Evolutionary conservation across 176 grass and related monocot species (phyloP).

Genomic region (Guadua angustifolia): DNA sequence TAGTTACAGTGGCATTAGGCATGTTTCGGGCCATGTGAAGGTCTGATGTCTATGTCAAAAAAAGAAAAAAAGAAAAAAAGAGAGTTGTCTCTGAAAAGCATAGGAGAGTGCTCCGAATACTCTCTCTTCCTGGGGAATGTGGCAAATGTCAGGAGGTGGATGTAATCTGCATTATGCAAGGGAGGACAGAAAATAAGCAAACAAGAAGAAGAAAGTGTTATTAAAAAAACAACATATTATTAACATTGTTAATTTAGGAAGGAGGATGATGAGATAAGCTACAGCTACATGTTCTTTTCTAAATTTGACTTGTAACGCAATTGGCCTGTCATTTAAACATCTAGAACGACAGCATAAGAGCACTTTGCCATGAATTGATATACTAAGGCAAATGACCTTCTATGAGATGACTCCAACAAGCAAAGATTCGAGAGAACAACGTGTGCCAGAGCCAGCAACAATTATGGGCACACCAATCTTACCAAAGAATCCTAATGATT

Average conservation of each 20-base stretch:
- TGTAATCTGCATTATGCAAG: slow-evolving; percentile 45
- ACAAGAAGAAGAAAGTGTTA: not conserved
- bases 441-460: not conserved
- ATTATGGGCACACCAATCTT: not conserved
- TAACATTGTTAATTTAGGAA: not conserved
- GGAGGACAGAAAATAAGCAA: slow-evolving; percentile 34
- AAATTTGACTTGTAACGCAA: not conserved
- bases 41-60: slow-evolving; percentile 20
- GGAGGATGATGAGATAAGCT: not conserved
- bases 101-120: slow-evolving; percentile 25
- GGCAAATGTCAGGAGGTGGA: not conserved
- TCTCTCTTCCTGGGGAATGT: slow-evolving; percentile 6
- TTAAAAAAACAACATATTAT: not conserved
- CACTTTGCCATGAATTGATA: not conserved
- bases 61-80: not conserved
- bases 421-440: not conserved
- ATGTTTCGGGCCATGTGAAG: slow-evolving; percentile 54
- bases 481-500: not conserved
- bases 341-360: not conserved
- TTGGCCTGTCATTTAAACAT: slow-evolving; percentile 1
- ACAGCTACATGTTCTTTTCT: not conserved
- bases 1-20: not conserved
- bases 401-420: not conserved
- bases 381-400: not conserved
- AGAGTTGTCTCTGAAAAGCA: slow-evolving; percentile 24